phyloP scores from a whole-genome alignment of 1,284 basidiomycete genomes.

The Leccinum subspadiceum region DNA sequence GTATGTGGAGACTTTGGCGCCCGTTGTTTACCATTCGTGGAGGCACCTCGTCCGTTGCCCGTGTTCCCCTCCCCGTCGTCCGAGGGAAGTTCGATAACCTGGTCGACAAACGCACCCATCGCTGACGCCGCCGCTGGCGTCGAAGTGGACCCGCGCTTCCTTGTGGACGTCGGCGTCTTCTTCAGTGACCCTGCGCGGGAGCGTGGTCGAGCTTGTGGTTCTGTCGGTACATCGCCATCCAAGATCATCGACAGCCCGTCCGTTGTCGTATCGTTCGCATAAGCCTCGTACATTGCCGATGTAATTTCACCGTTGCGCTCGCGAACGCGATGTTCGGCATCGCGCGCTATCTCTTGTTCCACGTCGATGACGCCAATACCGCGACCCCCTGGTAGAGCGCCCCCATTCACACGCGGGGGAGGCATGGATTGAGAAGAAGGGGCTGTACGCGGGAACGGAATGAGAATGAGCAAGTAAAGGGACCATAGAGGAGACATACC shows the following conservation, averaged over 20 bases:
- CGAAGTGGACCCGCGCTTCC: neutral
- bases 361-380: constrained; percentile 27
- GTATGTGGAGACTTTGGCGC: neutral
- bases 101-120: constrained; percentile 20
- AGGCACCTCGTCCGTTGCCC: neutral
- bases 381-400: constrained; percentile 29
- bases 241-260: constrained; percentile 4
- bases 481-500: constrained; percentile 31
- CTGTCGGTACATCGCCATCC: neutral
- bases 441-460: neutral
- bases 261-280: neutral
- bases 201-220: neutral
- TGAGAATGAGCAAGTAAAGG: neutral
- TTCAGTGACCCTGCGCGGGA: constrained; percentile 11
- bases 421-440: constrained; percentile 13
- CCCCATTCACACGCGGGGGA: constrained; percentile 21
- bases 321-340: constrained; percentile 11
- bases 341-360: constrained; percentile 30
- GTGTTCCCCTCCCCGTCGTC: constrained; percentile 10
- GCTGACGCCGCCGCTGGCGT: constrained; percentile 2
- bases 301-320: too few species aligned
- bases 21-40: neutral
- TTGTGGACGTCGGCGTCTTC: constrained; percentile 2
- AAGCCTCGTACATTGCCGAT: neutral
- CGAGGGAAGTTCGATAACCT: constrained; percentile 23